Base-by-base conservation (phyloP, 2,329 filamentous ascomycete genomes). In the Diplocarpon rosae region DNA sequence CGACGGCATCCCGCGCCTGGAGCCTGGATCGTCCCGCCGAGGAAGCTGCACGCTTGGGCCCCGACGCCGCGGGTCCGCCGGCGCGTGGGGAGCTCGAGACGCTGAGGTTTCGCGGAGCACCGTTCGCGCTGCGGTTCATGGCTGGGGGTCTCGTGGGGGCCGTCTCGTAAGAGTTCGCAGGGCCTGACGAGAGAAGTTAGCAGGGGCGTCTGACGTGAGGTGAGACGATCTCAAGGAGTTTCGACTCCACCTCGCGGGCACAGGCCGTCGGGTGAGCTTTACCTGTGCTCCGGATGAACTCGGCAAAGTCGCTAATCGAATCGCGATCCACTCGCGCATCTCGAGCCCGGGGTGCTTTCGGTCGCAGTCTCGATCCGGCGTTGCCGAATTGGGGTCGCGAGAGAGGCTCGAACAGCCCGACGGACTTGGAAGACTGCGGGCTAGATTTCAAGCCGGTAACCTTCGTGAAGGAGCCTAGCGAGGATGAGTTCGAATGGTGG, bases 231-330 rank as follows among this genome's bases (percentile, higher is more conserved):
- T 4, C 15, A 41, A 20, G 20, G 7, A 14, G 14, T 9, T 15
- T 13, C 6, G 16, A 24, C 15, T 13, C 15, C 11, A 15, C 17
- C 5, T 43, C 10, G 27, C 12, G 31, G 15, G 15, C 17, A 4
- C 20, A 33, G 24, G 12, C 32, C 17, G 2, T 16, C 14, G 37
- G 27, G 37, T 31, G 3, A 1, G n/a, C 24, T 24, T 45, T 47
- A 39, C 53, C 53, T 27, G 87, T 94, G 1, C 83, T 85, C 48
- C 86, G 82, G 57, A 94, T 86, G 61, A 95, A 95, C 47, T 93
- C 83, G 16, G 87, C 85, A 65, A 95, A 86, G 56, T 95, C 89
- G 37, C 79, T 72, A 8, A 83, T 76, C 0, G 86, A 86, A 50
- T 89, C 83, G 5, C 72, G 70, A 9, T 78, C 72, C 8, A 84